Conservation (phyloP, 768 basidiomycete genomes). For the Termitomyces sp. region DNA sequence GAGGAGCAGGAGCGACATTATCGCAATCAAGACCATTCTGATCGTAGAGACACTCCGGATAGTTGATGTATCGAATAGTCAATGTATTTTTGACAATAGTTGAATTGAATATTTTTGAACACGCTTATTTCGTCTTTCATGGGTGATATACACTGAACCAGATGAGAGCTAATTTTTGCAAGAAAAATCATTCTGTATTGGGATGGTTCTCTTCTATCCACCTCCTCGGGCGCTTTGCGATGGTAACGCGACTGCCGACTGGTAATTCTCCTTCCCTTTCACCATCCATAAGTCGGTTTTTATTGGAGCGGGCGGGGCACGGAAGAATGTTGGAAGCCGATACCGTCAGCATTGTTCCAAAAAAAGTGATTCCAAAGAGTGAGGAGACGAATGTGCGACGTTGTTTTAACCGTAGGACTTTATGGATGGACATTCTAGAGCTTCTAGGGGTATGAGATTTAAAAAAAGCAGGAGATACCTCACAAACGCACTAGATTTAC, state of each 20-base stretch:
- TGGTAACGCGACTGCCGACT: slow-evolving; percentile 39
- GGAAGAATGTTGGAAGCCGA: slow-evolving; percentile 77
- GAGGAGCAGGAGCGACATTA: slow-evolving; percentile 61
- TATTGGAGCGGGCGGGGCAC: slow-evolving; percentile 68
- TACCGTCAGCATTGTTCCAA: slow-evolving; percentile 76
- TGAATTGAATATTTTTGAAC: background rate
- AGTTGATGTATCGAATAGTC: slow-evolving; percentile 23
- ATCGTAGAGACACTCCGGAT: slow-evolving; percentile 23
- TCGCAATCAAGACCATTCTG: slow-evolving; percentile 35
- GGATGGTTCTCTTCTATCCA: slow-evolving; percentile 80
- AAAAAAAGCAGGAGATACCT: background rate
- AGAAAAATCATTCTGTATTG: slow-evolving; percentile 21
- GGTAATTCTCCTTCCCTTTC: slow-evolving; percentile 26
- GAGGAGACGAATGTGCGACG: slow-evolving; percentile 73
- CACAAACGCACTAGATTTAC: slow-evolving; percentile 20
- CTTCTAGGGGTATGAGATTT: slow-evolving; percentile 16
- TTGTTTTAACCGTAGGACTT: slow-evolving; percentile 59
- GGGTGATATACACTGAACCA: background rate
- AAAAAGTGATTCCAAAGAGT: slow-evolving; percentile 77
- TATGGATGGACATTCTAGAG: slow-evolving; percentile 54
- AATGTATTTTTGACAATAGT: slow-evolving; percentile 19
- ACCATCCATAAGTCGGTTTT: slow-evolving; percentile 57
- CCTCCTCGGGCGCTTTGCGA: slow-evolving; percentile 60
- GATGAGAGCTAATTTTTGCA: background rate
- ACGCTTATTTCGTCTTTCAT: background rate